Evolutionary conservation across 768 basidiomycete genomes (phyloP), one percentile per base, ranked within the genome.

Genomic region (Leccinum boreale): DNA sequence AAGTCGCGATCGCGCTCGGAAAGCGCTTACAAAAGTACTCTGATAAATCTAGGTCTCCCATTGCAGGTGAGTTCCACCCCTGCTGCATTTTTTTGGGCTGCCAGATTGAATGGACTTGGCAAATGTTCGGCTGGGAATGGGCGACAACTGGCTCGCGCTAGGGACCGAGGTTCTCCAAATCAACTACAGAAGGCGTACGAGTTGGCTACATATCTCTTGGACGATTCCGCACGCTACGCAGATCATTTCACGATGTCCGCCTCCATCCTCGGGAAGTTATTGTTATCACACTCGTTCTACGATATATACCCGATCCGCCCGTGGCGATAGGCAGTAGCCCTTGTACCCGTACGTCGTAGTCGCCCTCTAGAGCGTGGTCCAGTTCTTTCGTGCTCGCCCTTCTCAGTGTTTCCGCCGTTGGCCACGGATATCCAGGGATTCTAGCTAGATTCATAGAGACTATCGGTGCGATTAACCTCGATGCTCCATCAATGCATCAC

Each of bases 11-110:
- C 21, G 81, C 81, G 39, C 67, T 85, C 33, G 83, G 84, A 36
- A 80, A 76, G 63, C 76, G 80, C 26, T 78, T 81, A 48, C 65
- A 77, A 10, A 79, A 80, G 23, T 84, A 84, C 63, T 85, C 81
- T 48, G 59, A 59, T 50, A 49, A 62, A 9, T 55, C 67, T 9
- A 7, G 11, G 3, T 47, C 31, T 11, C 21, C 53, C 19, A 17
- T 17, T 10, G 52, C 52, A 5, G 54, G 66, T 59, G 35, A 31
- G 59, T 55, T 46, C 26, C 17, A 24, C 47, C 21, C 15, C 23
- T 10, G 15, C 26, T 28, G 1, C 47, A n/a, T n/a, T 5, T 23
- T 48, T 48, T 8, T 28, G 3, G 4, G 24, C 23, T 26, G 7
- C 15, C 8, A 4, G 5, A 1, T 24, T 17, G 48, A 49, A 26